Evolutionary conservation across 2,329 filamentous ascomycete genomes (phyloP).

Genomic region (Exserohilum turcica): DNA sequence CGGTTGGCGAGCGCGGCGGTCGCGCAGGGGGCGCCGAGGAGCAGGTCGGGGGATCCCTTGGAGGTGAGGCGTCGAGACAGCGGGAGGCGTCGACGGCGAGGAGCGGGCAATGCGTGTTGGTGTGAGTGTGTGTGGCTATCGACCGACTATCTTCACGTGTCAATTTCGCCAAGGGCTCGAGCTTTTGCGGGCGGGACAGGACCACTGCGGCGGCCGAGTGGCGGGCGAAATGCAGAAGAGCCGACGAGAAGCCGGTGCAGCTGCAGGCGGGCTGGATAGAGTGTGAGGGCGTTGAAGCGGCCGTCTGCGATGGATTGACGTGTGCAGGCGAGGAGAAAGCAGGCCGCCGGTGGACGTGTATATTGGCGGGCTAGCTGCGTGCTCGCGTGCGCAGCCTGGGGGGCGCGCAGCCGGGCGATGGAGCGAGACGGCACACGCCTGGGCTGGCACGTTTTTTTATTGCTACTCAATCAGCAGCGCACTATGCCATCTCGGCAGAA

Average conservation of each 20-base stretch:
- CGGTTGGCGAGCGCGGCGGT: conserved; percentile 32
- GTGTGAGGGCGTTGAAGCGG: too few species aligned
- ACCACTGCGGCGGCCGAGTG: background rate
- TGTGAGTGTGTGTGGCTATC: conserved; percentile 7
- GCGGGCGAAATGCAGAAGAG: background rate
- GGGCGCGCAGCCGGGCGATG: conserved; percentile 15
- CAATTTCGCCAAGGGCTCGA: conserved; percentile 19
- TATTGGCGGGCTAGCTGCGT: conserved; percentile 12
- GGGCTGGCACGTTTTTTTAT: conserved; percentile 1
- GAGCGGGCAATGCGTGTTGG: conserved; percentile 9
- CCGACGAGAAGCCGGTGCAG: background rate
- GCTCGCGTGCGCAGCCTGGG: conserved; percentile 43
- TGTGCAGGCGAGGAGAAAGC: conserved; percentile 32
- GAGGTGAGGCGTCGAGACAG: conserved; percentile 12
- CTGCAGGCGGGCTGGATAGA: too few species aligned
- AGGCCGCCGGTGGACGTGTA: background rate
- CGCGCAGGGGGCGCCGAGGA: conserved; percentile 39
- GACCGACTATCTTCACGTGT: conserved; percentile 45
- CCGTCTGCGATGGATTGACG: too few species aligned
- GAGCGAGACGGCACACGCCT: conserved; percentile 3
- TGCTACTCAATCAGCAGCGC: too few species aligned
- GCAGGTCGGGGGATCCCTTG: conserved; percentile 20
- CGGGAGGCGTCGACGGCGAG: conserved; percentile 22
- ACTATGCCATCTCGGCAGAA: too few species aligned
- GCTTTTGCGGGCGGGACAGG: conserved; percentile 7